Percentiles rank a stretch among this genome's conserved stretches.
These are phyloP conservation scores for Plasmodium inui DNA, from an alignment of 169 alveolate genomes.

Conservation along the genomic window DNA sequence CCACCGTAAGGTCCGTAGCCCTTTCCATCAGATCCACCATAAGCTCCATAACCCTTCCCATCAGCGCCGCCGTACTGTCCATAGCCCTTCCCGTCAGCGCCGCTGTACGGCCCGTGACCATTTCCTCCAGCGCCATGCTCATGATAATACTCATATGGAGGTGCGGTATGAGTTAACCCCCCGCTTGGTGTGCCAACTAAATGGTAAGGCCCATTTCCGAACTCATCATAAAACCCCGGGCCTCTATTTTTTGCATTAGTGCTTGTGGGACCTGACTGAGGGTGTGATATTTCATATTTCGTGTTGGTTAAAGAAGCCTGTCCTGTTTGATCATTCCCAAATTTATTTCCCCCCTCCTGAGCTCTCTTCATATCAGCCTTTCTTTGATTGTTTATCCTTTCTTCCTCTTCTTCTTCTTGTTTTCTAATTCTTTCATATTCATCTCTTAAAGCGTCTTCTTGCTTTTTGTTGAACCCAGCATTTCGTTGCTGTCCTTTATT, in stretches of 20 bases:
- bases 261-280: neutral
- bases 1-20: neutral
- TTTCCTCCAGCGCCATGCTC: neutral
- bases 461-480: slow-evolving; percentile 17
- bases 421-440: slow-evolving; percentile 57
- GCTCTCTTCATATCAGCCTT: slow-evolving; percentile 33
- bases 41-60: neutral
- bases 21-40: slow-evolving; percentile 6
- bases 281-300: slow-evolving; percentile 1
- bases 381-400: slow-evolving; percentile 50
- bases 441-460: slow-evolving; percentile 22
- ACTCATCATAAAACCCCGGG: slow-evolving; percentile 26
- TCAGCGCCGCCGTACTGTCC: slow-evolving; percentile 3
- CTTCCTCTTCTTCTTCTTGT: slow-evolving; percentile 40
- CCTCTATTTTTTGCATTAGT: neutral
- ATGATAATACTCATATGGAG: neutral
- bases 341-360: neutral
- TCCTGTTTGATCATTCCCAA: neutral
- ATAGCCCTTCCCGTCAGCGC: neutral
- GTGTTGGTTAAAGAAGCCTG: neutral
- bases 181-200: slow-evolving; percentile 9
- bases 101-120: neutral
- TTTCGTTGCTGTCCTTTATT: slow-evolving; percentile 1
- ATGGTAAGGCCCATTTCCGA: slow-evolving; percentile 39
- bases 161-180: neutral